Conservation (phyloP, 2,329 filamentous ascomycete genomes). For the Bipolaris bicolor region DNA sequence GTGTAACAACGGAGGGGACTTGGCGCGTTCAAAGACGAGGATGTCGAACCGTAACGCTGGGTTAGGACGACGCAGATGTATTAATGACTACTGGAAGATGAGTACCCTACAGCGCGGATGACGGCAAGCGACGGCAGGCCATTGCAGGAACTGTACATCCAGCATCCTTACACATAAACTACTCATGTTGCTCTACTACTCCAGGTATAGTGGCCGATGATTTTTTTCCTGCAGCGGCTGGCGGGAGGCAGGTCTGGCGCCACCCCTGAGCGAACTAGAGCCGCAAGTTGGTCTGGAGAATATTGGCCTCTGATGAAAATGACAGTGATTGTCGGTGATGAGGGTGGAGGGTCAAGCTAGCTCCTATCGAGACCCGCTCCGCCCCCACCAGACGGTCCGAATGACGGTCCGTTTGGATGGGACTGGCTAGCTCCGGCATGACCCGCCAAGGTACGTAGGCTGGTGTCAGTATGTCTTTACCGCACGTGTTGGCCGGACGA, state of each 20-base stretch:
- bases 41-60: slow-evolving; percentile 6
- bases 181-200: not conserved
- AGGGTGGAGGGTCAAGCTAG: not conserved
- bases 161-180: not conserved
- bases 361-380: not conserved
- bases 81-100: slow-evolving; percentile 2
- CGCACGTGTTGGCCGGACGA: slow-evolving; percentile 1
- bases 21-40: slow-evolving; percentile 12
- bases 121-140: not conserved
- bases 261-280: not conserved
- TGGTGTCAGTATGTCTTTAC: not conserved
- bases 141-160: not conserved
- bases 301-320: not conserved
- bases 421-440: slow-evolving; percentile 4
- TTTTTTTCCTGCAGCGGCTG: not conserved
- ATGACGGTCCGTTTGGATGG: slow-evolving; percentile 1
- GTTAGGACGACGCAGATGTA: slow-evolving; percentile 3
- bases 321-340: not conserved
- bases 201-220: not conserved
- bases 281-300: not conserved
- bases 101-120: not conserved
- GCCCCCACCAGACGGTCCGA: slow-evolving; percentile 5
- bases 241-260: not conserved
- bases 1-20: slow-evolving; percentile 7
- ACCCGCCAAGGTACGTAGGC: not conserved